Percentiles rank a stretch among this genome's conserved stretches.
Evolutionary conservation across 768 basidiomycete genomes (phyloP).

Genomic region (Dendrothele bispora): DNA sequence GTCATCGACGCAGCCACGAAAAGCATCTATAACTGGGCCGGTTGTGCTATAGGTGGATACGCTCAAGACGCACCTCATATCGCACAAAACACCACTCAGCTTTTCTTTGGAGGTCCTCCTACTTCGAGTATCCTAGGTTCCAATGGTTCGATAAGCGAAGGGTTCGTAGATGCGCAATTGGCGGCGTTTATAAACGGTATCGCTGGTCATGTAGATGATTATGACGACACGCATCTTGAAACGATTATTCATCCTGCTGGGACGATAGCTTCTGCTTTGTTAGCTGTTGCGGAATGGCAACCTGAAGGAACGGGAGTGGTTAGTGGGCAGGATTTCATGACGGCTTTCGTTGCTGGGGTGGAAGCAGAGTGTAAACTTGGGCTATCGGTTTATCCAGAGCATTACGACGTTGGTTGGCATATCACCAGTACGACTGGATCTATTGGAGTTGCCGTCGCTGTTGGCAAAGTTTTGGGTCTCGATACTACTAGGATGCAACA

Average conservation of each 20-base stretch:
- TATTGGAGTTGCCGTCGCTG: slow-evolving; percentile 23
- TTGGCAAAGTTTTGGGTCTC: slow-evolving; percentile 18
- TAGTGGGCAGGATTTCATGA: slow-evolving; percentile 16
- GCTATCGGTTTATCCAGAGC: slow-evolving; percentile 19
- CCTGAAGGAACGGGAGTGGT: too few relatives aligned
- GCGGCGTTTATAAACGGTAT: slow-evolving; percentile 24
- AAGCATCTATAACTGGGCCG: slow-evolving; percentile 25
- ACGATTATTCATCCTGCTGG: slow-evolving; percentile 24
- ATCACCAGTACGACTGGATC: slow-evolving; percentile 23
- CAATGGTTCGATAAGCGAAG: slow-evolving; percentile 10
- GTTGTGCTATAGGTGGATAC: slow-evolving; percentile 21
- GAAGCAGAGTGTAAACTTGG: slow-evolving; percentile 24
- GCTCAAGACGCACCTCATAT: slow-evolving; percentile 16
- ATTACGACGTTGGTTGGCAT: slow-evolving; percentile 26
- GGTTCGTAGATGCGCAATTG: slow-evolving; percentile 17
- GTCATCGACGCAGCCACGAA: slow-evolving; percentile 18
- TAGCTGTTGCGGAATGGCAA: slow-evolving; percentile 19
- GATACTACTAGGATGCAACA: slow-evolving; percentile 18
- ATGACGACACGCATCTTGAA: slow-evolving; percentile 22
- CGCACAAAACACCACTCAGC: slow-evolving; percentile 13
- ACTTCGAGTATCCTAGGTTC: slow-evolving; percentile 18
- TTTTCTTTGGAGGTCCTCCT: slow-evolving; percentile 17
- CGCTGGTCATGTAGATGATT: slow-evolving; percentile 23
- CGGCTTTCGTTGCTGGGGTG: slow-evolving; percentile 20
- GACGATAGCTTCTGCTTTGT: slow-evolving; percentile 18